Percentiles rank a stretch among this genome's conserved stretches.
Evolutionary conservation across 2,329 filamentous ascomycete genomes (phyloP).

Genomic region (Sclerotinia subarctica): DNA sequence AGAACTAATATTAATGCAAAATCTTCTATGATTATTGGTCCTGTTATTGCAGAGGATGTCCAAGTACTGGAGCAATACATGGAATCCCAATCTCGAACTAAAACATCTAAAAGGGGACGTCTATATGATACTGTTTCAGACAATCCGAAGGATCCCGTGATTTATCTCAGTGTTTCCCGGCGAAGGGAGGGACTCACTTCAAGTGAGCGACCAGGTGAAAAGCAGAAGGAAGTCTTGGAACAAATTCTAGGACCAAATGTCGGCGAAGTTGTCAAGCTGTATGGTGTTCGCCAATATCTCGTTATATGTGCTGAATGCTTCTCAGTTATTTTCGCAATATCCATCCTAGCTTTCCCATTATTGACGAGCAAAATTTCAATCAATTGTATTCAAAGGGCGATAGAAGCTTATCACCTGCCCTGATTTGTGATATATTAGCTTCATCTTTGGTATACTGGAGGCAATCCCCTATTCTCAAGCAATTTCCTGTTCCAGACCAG

Average conservation of each 20-base stretch:
- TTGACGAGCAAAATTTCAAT: constrained; percentile 34
- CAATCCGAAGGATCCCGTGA: constrained; percentile 46
- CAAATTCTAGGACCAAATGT: constrained; percentile 56
- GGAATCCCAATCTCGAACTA: constrained; percentile 40
- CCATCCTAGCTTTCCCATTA: constrained; percentile 59
- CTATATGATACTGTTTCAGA: constrained; percentile 36
- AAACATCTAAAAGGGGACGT: neutral
- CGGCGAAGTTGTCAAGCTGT: constrained; percentile 50
- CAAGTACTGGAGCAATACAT: constrained; percentile 60
- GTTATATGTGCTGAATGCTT: constrained; percentile 8
- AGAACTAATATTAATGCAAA: neutral
- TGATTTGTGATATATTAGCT: constrained; percentile 54
- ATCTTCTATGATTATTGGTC: constrained; percentile 49
- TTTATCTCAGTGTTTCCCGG: constrained; percentile 34
- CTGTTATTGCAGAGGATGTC: constrained; percentile 57
- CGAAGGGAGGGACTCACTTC: constrained; percentile 39
- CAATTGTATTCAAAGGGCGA: constrained; percentile 38
- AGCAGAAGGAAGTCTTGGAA: constrained; percentile 53
- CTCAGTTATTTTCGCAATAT: constrained; percentile 53
- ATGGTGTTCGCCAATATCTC: constrained; percentile 28
- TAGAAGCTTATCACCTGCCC: constrained; percentile 52
- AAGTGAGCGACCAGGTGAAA: constrained; percentile 44
- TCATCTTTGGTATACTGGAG: constrained; percentile 58
- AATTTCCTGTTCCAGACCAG: constrained; percentile 53
- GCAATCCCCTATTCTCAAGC: constrained; percentile 43